A percentile compares a stretch with the other conserved stretches of the same genome.
Conservation (phyloP, 345 rosid species). For the Euclidium syriacum region DNA sequence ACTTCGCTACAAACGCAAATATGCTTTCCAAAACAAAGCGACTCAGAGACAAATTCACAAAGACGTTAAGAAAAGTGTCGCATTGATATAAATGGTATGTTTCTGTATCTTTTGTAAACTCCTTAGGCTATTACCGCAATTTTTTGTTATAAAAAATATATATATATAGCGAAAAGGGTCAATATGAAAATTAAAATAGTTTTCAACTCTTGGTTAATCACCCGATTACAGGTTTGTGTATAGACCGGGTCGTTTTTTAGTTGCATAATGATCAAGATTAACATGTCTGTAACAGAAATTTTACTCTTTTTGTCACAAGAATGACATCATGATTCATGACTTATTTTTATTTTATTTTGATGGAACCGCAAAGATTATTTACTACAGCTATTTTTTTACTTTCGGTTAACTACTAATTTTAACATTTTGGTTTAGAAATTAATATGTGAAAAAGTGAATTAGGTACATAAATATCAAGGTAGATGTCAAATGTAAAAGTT, state of each 20-base stretch:
- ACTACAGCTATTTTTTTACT: too few species aligned
- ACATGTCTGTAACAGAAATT: constrained; percentile 12
- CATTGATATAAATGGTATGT: not conserved
- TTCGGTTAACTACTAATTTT: too few species aligned
- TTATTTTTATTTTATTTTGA: not conserved
- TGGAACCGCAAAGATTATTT: not conserved
- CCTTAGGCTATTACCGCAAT: not conserved
- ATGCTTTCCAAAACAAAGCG: constrained; percentile 49
- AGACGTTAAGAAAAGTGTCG: constrained; percentile 34
- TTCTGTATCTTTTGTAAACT: not conserved
- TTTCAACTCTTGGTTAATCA: not conserved
- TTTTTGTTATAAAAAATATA: not conserved
- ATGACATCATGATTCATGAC: not conserved
- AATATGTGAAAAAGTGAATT: not conserved
- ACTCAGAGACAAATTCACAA: constrained; percentile 50
- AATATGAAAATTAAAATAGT: not conserved
- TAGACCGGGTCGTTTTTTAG: constrained; percentile 5
- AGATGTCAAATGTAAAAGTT: too few species aligned
- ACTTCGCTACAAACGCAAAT: constrained; percentile 39
- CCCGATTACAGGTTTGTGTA: constrained; percentile 11
- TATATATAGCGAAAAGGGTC: constrained; percentile 8
- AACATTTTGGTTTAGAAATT: not conserved
- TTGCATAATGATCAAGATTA: constrained; percentile 9
- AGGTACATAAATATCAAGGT: not conserved
- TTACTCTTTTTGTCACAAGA: constrained; percentile 5